phyloP scores from a whole-genome alignment of 495 filamentous ascomycete species.

The Podospora pseudocomata region DNA sequence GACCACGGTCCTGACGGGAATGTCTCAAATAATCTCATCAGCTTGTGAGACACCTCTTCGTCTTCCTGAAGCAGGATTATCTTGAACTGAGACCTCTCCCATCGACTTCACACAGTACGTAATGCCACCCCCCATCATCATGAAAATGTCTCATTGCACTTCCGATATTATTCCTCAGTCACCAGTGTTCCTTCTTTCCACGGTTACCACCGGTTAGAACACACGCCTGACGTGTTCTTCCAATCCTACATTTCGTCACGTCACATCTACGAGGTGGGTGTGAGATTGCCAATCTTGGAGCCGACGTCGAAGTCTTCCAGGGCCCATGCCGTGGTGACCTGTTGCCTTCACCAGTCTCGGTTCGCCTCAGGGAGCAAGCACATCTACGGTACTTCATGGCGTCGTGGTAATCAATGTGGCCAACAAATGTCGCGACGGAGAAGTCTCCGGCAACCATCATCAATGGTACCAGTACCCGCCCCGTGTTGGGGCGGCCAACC shows the following conservation, averaged over 20 bases:
- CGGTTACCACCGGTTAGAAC: background rate
- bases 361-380: background rate
- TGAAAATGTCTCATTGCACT: background rate
- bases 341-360: background rate
- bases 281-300: conserved; percentile 4
- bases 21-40: background rate
- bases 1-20: background rate
- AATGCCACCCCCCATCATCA: background rate
- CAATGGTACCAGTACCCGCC: conserved; percentile 9
- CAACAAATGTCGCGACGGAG: background rate
- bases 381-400: background rate
- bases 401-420: background rate
- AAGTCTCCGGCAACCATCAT: background rate
- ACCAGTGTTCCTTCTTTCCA: background rate
- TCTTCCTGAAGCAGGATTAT: background rate
- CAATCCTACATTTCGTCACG: conserved; percentile 5
- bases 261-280: background rate
- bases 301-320: background rate
- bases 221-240: background rate
- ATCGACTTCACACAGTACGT: background rate
- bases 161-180: background rate
- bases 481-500: background rate
- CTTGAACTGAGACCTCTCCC: background rate
- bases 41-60: background rate
- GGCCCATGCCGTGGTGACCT: background rate